Percentiles rank a stretch among this genome's conserved stretches.
These are phyloP conservation scores for Fusarium gaditjirri DNA, from an alignment of 2,329 filamentous ascomycete genomes.

Conservation along the genomic window DNA sequence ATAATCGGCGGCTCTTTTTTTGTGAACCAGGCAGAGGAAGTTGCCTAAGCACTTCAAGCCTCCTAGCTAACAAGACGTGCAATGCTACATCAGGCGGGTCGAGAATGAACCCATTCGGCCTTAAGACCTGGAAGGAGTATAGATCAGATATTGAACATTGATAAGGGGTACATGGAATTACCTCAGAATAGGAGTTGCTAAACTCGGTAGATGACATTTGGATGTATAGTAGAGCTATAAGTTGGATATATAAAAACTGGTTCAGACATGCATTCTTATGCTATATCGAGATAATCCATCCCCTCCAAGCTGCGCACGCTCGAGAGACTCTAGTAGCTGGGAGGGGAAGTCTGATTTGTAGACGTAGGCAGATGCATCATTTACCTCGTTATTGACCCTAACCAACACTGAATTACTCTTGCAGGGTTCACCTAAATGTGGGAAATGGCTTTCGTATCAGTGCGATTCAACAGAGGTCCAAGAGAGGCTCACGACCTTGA, in stretches of 20 bases:
- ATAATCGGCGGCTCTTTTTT: too few relatives aligned
- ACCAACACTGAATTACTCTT: not conserved
- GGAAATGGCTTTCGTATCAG: not conserved
- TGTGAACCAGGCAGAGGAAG: not conserved
- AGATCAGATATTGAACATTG: not conserved
- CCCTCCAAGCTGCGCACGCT: not conserved
- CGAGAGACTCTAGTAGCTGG: rapidly evolving
- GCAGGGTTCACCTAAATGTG: not conserved
- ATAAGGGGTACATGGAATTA: not conserved
- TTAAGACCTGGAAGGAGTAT: too few relatives aligned
- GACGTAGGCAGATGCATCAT: rapidly evolving
- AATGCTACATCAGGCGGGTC: not conserved
- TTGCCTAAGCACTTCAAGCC: rapidly evolving
- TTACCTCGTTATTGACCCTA: too few relatives aligned
- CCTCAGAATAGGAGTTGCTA: rapidly evolving
- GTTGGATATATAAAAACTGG: not conserved
- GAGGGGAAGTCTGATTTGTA: not conserved
- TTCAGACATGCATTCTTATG: not conserved
- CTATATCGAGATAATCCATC: not conserved
- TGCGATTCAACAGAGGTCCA: not conserved
- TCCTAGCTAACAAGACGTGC: not conserved
- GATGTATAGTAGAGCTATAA: not conserved
- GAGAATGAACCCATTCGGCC: too few relatives aligned
- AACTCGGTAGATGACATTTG: rapidly evolving
- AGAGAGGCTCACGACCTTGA: not conserved